phyloP scores from a whole-genome alignment of 2,329 filamentous ascomycete genomes.

The Ceratocystis smalleyi region DNA sequence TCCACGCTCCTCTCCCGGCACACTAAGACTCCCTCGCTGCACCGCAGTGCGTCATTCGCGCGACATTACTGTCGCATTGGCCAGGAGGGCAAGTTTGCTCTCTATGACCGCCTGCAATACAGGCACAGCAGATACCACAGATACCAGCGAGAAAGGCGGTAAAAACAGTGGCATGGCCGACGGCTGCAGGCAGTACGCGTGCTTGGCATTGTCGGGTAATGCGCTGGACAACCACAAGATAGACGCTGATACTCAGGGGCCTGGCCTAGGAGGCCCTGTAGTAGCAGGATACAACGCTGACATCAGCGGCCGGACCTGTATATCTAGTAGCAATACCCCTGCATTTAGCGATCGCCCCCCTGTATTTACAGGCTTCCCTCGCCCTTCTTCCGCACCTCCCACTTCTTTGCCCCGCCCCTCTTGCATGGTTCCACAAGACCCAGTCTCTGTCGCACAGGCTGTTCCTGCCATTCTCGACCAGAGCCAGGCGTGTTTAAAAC shows the following conservation, averaged over 20 bases:
- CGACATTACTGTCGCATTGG: background rate
- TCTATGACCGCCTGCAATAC: background rate
- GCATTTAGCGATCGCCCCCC: background rate
- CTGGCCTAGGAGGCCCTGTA: too few relatives aligned
- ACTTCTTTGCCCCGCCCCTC: background rate
- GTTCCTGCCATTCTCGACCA: constrained; percentile 3
- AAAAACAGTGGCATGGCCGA: background rate
- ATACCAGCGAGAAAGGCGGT: background rate
- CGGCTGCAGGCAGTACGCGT: background rate
- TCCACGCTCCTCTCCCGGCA: background rate
- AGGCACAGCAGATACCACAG: too few relatives aligned
- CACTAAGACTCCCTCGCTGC: background rate
- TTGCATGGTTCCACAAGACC: background rate
- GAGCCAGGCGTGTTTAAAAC: constrained; percentile 1
- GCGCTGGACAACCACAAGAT: constrained; percentile 2
- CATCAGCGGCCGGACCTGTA: background rate
- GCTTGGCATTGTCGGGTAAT: background rate
- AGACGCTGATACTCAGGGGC: background rate
- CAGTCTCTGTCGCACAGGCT: background rate
- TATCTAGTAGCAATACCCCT: background rate
- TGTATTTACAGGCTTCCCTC: background rate
- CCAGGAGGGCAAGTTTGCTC: background rate
- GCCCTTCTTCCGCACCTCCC: background rate
- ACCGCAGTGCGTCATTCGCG: constrained; percentile 1
- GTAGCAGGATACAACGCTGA: too few relatives aligned